Base-by-base conservation (phyloP, 768 basidiomycete species). In the Tricholoma saponaceum region DNA sequence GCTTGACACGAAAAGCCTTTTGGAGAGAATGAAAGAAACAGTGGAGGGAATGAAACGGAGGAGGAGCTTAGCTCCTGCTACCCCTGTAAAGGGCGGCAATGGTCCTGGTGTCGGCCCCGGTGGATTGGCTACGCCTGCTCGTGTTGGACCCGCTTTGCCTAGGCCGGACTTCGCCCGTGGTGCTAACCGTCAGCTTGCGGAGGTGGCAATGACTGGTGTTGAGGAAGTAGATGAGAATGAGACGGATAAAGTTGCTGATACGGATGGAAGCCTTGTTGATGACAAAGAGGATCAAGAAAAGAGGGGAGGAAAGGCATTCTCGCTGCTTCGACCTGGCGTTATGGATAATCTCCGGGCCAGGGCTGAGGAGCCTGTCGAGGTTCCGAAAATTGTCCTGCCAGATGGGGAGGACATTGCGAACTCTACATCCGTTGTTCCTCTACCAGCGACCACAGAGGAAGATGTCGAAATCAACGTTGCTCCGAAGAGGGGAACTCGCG, bases 1-100 rank as follows among this genome's bases (percentile, higher is more conserved):
- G 41, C 52, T 70, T 18, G 79, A 79, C 58, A 75, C 80, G 5
- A 62, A 74, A 23, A 71, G 70, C 33, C 59, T 82, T 55, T 62
- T 83, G 56, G 79, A 78, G 61, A 75, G 69, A 62, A 80, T 79
- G 79, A 77, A 74, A 64, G 76, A 77, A 64, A 80, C 75, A 5
- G 76, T 79, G 30, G 77, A 77, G 59, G 72, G 68, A 54, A 79
- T 78, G 74, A 80, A 78, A 69, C 73, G 72, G 59, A 69, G 79
- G 56, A 68, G 75, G 54, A 80, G 77, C 56, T 59, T 72, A 46
- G 67, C 66, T 23, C 59, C 67, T 23, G 62, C 58, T 26, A 63
- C 65, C 35, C 61, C 63, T 22, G 39, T 35, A 20, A 50, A 53
- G 47, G 26, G 26, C 10, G 47, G 26, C 3, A 6, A 14, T 30